Evolutionary conservation across 2,329 filamentous ascomycete species (phyloP), one percentile per base, ranked within the genome.

Genomic region (Claviceps sp.): DNA sequence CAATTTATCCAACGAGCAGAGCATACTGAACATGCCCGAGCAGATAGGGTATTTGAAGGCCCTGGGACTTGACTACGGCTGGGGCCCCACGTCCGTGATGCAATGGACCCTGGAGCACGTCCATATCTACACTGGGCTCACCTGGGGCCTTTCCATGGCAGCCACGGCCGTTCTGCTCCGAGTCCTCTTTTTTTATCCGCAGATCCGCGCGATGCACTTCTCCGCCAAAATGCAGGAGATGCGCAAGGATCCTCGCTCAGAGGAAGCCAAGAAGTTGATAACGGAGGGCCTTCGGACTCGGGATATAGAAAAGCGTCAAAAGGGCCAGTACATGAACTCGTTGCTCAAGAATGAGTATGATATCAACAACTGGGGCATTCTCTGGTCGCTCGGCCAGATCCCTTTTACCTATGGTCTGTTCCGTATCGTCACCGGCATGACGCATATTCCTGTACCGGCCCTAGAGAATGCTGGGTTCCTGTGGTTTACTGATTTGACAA

Each of bases 11-110:
- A 64, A 69, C 48, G 64, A 66, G 48, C 62, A 66, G 53, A 69
- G 74, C 51, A 68, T 80, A 51, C 73, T 81, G 55, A 70, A 77
- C 56, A 78, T 89, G 56, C 81, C 85, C 39, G 85, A 91, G 62
- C 74, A 81, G 49, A 79, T 95, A 54, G 93, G 93, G 56, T 96
- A 90, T 62, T 73, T 98, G 54, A 80, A 87, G 59, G 76, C 81
- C 6, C 73, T 97, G 11, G 93, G 93, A 3, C 72, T 98, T 22
- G 87, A 97, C 61, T 97, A 85, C 62, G 89, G 91, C 63, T 90
- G 74, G 72, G 91, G 91, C 16, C 80, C 87, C 5, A 87, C 89
- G 0, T 71, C 82, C 4, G 58, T 80, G 16, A 81, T 93, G 66
- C 77, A 96, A 69, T 90, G 77, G 75, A 22, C 80, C 2, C 70